Percentiles rank a stretch among this genome's conserved stretches.
phyloP scores from a whole-genome alignment of 441 rosid genomes.

The Gossypium gossypioides region DNA sequence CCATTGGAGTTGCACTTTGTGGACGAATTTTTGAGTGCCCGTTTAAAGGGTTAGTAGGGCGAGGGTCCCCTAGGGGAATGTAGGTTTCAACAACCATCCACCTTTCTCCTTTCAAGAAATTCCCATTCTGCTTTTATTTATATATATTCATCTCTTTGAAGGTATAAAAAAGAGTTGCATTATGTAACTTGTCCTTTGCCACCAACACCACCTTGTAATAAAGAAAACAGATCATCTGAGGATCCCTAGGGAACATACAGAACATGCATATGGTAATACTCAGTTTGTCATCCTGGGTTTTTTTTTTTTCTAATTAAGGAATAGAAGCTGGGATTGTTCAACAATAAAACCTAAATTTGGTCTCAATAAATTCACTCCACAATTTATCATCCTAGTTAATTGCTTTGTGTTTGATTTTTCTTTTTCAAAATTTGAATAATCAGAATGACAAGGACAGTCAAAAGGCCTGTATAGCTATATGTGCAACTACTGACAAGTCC shows the following conservation, averaged over 20 bases:
- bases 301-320: too few relatives aligned
- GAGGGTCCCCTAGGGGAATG: slow-evolving; percentile 16
- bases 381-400: neutral
- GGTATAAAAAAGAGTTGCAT: slow-evolving; percentile 4
- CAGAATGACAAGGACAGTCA: neutral
- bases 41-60: neutral
- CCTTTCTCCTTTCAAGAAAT: slow-evolving; percentile 26
- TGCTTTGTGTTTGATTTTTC: neutral
- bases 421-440: neutral
- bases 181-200: neutral
- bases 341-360: too few relatives aligned
- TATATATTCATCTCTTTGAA: neutral
- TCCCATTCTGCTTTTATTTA: neutral
- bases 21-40: neutral
- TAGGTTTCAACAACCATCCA: slow-evolving; percentile 21
- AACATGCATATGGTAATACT: neutral
- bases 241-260: slow-evolving; percentile 7
- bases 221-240: neutral
- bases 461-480: neutral
- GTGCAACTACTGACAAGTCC: neutral
- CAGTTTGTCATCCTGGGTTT: neutral
- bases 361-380: neutral
- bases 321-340: too few relatives aligned
- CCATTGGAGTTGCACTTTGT: slow-evolving; percentile 29
- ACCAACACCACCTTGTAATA: neutral